These are phyloP conservation scores for Eragrostis curvula DNA, from an alignment of 176 grass and related monocot genomes.

Conservation along the genomic window DNA sequence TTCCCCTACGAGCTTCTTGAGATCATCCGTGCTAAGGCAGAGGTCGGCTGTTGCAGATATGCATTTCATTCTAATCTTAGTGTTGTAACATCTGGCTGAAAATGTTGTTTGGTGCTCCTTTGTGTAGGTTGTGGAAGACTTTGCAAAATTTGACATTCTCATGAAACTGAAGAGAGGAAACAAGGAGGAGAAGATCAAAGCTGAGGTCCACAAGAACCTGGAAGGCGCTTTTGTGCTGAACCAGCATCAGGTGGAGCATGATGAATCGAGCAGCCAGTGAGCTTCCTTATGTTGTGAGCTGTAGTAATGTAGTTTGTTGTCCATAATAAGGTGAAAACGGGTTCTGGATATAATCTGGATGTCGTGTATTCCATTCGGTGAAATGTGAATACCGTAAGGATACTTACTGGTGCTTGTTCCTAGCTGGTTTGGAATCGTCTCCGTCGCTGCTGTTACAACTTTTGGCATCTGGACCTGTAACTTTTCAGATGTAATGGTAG, in stretches of 20 bases:
- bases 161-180: constrained; percentile 89
- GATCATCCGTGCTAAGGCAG: constrained; percentile 64
- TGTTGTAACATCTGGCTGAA: neutral
- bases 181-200: constrained; percentile 86
- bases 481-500: neutral
- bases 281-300: neutral
- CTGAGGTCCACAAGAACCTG: constrained; percentile 86
- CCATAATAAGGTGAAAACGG: constrained; percentile 45
- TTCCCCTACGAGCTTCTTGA: constrained; percentile 82
- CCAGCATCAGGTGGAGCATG: constrained; percentile 64
- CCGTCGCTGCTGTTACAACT: neutral
- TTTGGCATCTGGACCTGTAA: neutral
- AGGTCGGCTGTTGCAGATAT: constrained; percentile 47
- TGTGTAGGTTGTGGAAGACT: constrained; percentile 63
- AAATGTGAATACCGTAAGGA: no score
- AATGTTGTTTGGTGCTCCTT: neutral
- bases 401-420: neutral
- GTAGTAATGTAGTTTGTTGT: constrained; percentile 10
- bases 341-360: constrained; percentile 20
- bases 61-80: neutral
- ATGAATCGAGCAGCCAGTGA: constrained; percentile 58
- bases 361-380: neutral
- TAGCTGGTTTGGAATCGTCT: neutral
- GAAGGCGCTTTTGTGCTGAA: constrained; percentile 84
- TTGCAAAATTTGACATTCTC: constrained; percentile 75